A percentile compares a stretch with the other conserved stretches of the same genome.
These are phyloP conservation scores for Skeletonema grethae DNA, from an alignment of 108 stramenopile species.

Conservation along the genomic window DNA sequence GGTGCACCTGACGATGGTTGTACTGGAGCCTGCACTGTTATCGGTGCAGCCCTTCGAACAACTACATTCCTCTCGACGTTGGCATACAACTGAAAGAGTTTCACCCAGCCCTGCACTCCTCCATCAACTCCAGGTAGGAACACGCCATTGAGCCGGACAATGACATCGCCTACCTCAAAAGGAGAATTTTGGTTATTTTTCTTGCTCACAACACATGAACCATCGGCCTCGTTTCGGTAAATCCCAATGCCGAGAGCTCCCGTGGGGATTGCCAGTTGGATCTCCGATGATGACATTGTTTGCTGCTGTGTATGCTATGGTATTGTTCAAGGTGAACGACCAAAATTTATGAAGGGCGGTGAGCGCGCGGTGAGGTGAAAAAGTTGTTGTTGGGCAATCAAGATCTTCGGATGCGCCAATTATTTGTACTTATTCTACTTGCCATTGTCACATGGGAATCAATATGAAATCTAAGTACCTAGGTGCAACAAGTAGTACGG, in stretches of 20 bases:
- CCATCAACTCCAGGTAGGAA: not conserved
- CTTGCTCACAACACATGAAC: not conserved
- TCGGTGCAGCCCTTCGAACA: not conserved
- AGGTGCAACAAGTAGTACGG: no score
- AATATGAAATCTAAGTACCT: no score
- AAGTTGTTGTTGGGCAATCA: no score
- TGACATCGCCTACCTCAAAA: conserved; percentile 7
- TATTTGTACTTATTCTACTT: not conserved
- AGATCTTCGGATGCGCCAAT: not conserved
- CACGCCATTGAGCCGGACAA: conserved; percentile 12
- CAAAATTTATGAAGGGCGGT: not conserved
- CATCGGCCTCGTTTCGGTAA: not conserved
- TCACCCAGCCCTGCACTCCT: conserved; percentile 11
- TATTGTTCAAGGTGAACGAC: not conserved
- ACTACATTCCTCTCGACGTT: not conserved
- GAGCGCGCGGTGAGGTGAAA: no score
- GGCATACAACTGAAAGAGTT: not conserved
- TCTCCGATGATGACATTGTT: not conserved
- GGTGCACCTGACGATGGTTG: not conserved
- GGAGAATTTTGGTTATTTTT: not conserved
- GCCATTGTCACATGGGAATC: no score
- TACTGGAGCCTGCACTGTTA: no score
- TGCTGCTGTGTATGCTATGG: not conserved
- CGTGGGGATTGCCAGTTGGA: not conserved
- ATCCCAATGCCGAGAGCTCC: not conserved